Base-by-base conservation (phyloP, 2,329 filamentous ascomycete genomes). In the Aureobasidium melanogenum region DNA sequence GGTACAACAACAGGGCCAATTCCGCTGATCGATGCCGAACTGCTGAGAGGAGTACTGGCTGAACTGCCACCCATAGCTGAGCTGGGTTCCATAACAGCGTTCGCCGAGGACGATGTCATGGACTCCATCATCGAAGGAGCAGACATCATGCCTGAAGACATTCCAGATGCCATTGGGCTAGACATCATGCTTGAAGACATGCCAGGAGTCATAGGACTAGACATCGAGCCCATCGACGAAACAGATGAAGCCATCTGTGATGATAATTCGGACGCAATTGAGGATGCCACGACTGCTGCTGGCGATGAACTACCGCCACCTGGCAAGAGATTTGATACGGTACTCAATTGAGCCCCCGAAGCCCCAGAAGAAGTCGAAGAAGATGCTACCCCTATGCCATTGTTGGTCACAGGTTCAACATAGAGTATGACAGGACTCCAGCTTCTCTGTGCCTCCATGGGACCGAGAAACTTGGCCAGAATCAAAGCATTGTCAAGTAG, bases 361-460 rank as follows among this genome's bases (percentile, higher is more conserved):
- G 30, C 39, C 14, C 26, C 26, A 24, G 52, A 44, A 12, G 54
- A 36, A n/a, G 30, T 22, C 7, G 54, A 57, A 5, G 54, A 36
- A 4, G 54, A 38, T 2, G 14, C 34, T 7, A 41, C 36, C 19
- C 50, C 50, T 12, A 24, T 17, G 24, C 50, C 50, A 30, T 41
- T 41, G 22, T 39, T 54, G 0, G 41, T 30, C 36, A 54, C 51
- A 36, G 70, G 65, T 38, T 63, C 64, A 17, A 67, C 64, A 12
- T 62, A 64, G 24, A 73, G 66, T 26, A 58, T 60, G n/a, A 73
- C 65, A 0, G 67, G 63, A 28, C 64, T 65, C 69, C 69, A 72
- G 19, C 63, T 65, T 26, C 64, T 60, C 10, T 62, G 38, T 3
- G 67, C 63, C 22, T 66, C 64, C 54, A 67, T 63, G 1, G 63